Base-by-base conservation (phyloP, 2,329 filamentous ascomycete species). In the Fusarium chlamydosporum region DNA sequence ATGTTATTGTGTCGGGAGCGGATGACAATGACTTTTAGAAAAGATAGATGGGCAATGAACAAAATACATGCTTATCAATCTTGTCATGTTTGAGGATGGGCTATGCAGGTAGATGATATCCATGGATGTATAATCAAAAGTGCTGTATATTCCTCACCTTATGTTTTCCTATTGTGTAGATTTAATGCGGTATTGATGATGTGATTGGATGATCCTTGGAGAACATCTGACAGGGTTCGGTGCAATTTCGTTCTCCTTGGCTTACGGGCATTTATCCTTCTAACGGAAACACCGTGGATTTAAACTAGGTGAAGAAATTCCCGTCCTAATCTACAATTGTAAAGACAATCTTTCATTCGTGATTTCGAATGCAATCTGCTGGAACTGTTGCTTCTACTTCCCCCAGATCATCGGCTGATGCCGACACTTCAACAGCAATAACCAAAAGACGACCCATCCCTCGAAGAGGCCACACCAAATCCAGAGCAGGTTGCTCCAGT, bases 1-100 rank as follows among this genome's bases (percentile, higher is more conserved):
- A 97, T 79, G 94, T 97, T 70, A 97, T 97, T 80, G 90, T 97
- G 75, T 89, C 93, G 61, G 94, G 94, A 58, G 89, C 88, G 70
- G 94, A 94, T 72, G 92, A 97, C 68, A 89, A 95, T 71, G 94
- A 97, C 74, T 97, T 91, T 81, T 97, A 91, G 80, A 78, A 29
- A 41, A 62, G 41, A 56, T 62, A 65, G 60, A 70, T 68, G 60
- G 68, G 67, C 50, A 51, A 70, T 53, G 67, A 71, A 71, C 64
- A 60, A 29, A 70, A 70, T 37, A 50, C 46, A 65, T 60, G 67
- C 67, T 69, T 70, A 47, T 64, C 62, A 45, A 46, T 68, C 71
- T 71, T 38, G 72, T 52, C 67, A 69, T 26, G 72, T 48, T 54
- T 62, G 56, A 74, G 65, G 64, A 67, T 54, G 26, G 57, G 67